Conservation (phyloP, 1,139 yeast species). For the Debaryomyces sp. region DNA sequence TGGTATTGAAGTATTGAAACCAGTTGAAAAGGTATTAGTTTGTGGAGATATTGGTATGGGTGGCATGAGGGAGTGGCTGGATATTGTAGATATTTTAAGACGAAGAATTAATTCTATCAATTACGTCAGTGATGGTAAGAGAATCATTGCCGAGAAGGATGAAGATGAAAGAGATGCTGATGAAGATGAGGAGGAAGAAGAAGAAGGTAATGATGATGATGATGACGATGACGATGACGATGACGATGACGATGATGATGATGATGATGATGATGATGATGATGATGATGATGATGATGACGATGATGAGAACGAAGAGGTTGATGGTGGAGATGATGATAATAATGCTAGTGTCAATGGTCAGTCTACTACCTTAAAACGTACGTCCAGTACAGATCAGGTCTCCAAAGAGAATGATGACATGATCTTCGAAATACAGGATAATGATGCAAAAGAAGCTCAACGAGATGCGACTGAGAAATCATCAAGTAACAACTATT, state of each 20-base stretch:
- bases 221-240: slow-evolving; percentile 42
- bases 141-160: slow-evolving; percentile 40
- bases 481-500: neutral
- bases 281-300: slow-evolving; percentile 46
- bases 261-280: slow-evolving; percentile 48
- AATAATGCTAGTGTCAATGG: slow-evolving; percentile 9
- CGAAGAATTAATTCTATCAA: slow-evolving; percentile 47
- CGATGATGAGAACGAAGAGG: slow-evolving; percentile 42
- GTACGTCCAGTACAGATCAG: slow-evolving; percentile 4
- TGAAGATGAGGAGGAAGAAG: slow-evolving; percentile 33
- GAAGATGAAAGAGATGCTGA: slow-evolving; percentile 35
- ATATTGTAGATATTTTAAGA: slow-evolving; percentile 79
- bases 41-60: slow-evolving; percentile 99
- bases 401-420: slow-evolving; percentile 20
- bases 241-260: slow-evolving; percentile 37
- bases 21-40: slow-evolving; percentile 89
- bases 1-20: slow-evolving; percentile 77
- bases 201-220: slow-evolving; percentile 33
- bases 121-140: slow-evolving; percentile 40
- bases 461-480: slow-evolving; percentile 3
- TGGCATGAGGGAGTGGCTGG: slow-evolving; percentile 98
- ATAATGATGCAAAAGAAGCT: slow-evolving; percentile 10
- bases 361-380: neutral
- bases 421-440: slow-evolving; percentile 39
- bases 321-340: slow-evolving; percentile 16